phyloP scores from a whole-genome alignment of 352 stramenopile species.

The Phytophthora fragariaefolia region DNA sequence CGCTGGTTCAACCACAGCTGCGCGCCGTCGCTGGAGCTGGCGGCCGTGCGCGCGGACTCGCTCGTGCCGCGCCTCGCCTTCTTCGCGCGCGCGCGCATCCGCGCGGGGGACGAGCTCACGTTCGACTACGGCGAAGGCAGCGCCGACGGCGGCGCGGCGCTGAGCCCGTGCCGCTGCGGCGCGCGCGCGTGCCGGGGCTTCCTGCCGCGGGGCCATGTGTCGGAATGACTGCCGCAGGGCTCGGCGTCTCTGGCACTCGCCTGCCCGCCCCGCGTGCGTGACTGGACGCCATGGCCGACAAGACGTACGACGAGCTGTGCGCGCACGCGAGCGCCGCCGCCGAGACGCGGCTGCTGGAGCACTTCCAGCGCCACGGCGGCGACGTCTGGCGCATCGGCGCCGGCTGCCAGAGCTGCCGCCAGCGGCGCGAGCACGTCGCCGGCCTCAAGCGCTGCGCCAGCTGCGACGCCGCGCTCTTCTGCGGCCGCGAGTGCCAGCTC shows the following conservation, averaged over 20 bases:
- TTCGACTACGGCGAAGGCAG: constrained; percentile 60
- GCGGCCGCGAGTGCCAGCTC: constrained; percentile 64
- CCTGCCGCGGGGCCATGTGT: constrained; percentile 37
- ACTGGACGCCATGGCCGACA: constrained; percentile 31
- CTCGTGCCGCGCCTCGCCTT: constrained; percentile 69
- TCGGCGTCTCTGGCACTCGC: constrained; percentile 27
- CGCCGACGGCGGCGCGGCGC: background rate
- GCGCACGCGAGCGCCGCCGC: constrained; percentile 64
- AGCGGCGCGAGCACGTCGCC: constrained; percentile 50
- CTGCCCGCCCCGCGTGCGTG: too few species aligned
- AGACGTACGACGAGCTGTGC: constrained; percentile 75
- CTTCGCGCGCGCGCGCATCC: constrained; percentile 44
- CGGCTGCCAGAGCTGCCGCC: constrained; percentile 65
- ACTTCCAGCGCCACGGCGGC: constrained; percentile 77
- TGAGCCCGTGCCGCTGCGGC: constrained; percentile 35
- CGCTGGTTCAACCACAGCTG: constrained; percentile 84
- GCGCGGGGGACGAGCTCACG: constrained; percentile 53
- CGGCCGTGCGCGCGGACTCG: constrained; percentile 60
- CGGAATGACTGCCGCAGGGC: constrained; percentile 33
- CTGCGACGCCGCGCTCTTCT: constrained; percentile 73
- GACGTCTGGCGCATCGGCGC: constrained; percentile 75
- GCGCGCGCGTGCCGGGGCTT: constrained; percentile 38
- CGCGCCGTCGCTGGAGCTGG: constrained; percentile 53
- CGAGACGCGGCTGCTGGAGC: constrained; percentile 70
- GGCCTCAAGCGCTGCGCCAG: constrained; percentile 68